Base-by-base conservation (phyloP, 1,139 yeast genomes). In the Zygosaccharomyces pseudobailii region DNA sequence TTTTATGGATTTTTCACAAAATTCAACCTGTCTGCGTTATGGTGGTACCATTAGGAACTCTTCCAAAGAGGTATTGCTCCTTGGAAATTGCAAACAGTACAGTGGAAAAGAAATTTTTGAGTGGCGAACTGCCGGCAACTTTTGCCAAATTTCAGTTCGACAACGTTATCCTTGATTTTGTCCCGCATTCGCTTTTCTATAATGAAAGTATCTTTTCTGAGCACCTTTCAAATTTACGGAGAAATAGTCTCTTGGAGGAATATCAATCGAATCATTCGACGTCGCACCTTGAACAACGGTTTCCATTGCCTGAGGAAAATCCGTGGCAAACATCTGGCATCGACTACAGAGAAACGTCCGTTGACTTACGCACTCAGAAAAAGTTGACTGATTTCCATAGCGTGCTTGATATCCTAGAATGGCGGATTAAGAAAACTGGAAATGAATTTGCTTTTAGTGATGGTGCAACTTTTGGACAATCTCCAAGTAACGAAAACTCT, bases 61-160 rank as follows among this genome's bases (percentile, higher is more conserved):
- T 94, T 32, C 97, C 98, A 1, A 78, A 96, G 60, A 84, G 69
- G 45, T 65, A 65, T 38, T 63, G 68, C 36, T 66, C 69, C 10
- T 49, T 66, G 28, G 98, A 94, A 59, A 86, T 92, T 55, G 97
- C 98, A 2, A 92, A 90, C 57, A 87, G 90, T 82, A 74, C 94
- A 42, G 90, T 96, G 56, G 88, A 90, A 54, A 81, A 87, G 57
- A 76, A 80, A 55, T 89, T 89, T 60, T 74, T 84, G 42, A 85
- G 82, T 55, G 97, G 97, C 1, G 73, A 78, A 8, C 70, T 92
- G 31, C 76, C 80, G 27, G 85, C 95, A 0, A 84, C 81, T 35
- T 90, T 79, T 66, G 90, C 89, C 45, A 88, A 87, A 61, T 92
- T 90, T 43, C 69, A 66, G 47, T 53, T 66, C 42, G 69, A 66